Percentiles rank a stretch among this genome's conserved stretches.
Conservation (phyloP, 805 yeast genomes). For the Yamadazyma scolyti region DNA sequence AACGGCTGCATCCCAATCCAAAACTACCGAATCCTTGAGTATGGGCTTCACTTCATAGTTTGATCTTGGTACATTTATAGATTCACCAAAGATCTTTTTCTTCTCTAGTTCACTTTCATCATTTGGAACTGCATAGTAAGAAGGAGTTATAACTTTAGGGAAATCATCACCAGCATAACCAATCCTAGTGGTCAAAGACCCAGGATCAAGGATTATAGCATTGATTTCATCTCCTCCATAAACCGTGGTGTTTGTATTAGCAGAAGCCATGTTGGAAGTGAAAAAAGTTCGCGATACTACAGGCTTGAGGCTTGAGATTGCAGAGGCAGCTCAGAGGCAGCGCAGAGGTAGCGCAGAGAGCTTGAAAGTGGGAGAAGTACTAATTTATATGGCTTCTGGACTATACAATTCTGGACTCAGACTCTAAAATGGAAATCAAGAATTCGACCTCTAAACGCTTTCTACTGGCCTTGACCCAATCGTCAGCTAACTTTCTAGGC, state of each 20-base stretch:
- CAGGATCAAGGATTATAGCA: constrained; percentile 90
- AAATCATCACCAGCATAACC: constrained; percentile 93
- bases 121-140: constrained; percentile 42
- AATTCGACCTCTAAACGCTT: constrained; percentile 86
- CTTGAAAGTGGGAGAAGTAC: constrained; percentile 1
- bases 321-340: no score
- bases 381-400: neutral
- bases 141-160: constrained; percentile 74
- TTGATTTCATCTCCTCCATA: constrained; percentile 72
- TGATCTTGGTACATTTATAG: constrained; percentile 49
- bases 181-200: constrained; percentile 74
- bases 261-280: constrained; percentile 4
- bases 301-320: no score
- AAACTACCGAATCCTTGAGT: constrained; percentile 56
- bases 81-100: constrained; percentile 35
- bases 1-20: constrained; percentile 83
- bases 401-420: constrained; percentile 50
- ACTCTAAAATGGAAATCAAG: constrained; percentile 63
- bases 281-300: no score
- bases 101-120: no score
- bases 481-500: constrained; percentile 85
- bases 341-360: no score
- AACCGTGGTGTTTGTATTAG: constrained; percentile 12
- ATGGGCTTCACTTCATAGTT: constrained; percentile 53
- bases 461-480: constrained; percentile 89